Evolutionary conservation across 371 early-diverging fungal genomes (phyloP).

Genomic region (Actinomucor elegans): DNA sequence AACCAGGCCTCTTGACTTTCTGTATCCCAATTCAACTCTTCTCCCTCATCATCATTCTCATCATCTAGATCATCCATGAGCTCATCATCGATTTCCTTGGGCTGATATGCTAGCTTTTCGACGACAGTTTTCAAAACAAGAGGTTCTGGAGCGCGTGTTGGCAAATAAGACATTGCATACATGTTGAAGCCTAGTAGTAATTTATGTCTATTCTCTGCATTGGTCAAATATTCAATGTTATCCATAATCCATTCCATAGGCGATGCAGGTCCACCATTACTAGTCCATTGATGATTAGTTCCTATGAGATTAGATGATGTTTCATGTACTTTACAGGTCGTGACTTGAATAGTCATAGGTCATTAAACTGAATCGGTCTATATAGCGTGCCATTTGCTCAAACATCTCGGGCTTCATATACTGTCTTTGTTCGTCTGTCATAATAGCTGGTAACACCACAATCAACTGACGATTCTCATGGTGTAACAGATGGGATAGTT

Average conservation of each 20-base stretch:
- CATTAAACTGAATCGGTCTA: conserved; percentile 63
- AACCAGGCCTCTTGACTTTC: conserved; percentile 49
- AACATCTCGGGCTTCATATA: conserved; percentile 36
- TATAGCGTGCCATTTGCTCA: conserved; percentile 31
- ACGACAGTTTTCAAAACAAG: conserved; percentile 37
- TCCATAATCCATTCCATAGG: conserved; percentile 60
- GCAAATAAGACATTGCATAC: conserved; percentile 56
- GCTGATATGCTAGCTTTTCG: conserved; percentile 27
- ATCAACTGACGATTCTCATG: conserved; percentile 31
- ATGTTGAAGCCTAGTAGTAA: conserved; percentile 56
- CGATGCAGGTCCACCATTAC: conserved; percentile 53
- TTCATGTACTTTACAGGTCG: conserved; percentile 21
- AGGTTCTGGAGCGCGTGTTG: conserved; percentile 24
- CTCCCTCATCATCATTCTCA: not conserved
- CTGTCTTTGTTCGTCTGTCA: conserved; percentile 27
- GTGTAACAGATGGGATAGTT: conserved; percentile 31
- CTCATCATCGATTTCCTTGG: conserved; percentile 4
- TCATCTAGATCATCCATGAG: conserved; percentile 15
- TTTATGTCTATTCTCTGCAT: conserved; percentile 35
- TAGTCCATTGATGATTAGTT: too few relatives aligned
- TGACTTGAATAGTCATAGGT: conserved; percentile 61
- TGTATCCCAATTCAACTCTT: conserved; percentile 44
- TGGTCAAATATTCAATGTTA: conserved; percentile 48
- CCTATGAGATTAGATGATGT: not conserved
- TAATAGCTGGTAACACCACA: conserved; percentile 52